Evolutionary conservation across 164 flowering plant genomes (phyloP).

Genomic region (Macadamia integrifolia): DNA sequence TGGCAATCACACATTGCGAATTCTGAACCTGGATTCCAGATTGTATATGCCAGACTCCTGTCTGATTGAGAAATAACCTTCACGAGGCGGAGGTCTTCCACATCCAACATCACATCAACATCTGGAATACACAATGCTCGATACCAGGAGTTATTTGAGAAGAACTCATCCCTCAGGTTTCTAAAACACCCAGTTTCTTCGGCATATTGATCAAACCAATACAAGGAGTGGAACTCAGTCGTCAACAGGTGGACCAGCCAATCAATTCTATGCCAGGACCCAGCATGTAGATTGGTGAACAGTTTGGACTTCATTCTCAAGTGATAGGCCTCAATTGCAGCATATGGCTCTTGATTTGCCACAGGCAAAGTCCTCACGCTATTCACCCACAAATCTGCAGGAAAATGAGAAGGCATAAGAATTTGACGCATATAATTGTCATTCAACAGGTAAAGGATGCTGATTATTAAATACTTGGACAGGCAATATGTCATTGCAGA

Average conservation of each 20-base stretch:
- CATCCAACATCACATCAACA: conserved; percentile 39
- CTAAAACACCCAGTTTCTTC: conserved; percentile 37
- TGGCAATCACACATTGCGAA: conserved; percentile 45
- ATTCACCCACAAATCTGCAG: conserved; percentile 38
- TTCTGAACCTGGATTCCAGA: conserved; percentile 61
- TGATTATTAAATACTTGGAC: background rate
- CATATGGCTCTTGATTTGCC: conserved; percentile 37
- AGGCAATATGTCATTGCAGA: background rate
- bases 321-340: conserved; percentile 52
- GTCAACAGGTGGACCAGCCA: conserved; percentile 43
- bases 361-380: conserved; percentile 36
- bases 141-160: conserved; percentile 37
- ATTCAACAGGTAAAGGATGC: background rate
- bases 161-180: conserved; percentile 26
- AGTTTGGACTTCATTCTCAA: conserved; percentile 39
- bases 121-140: conserved; percentile 40
- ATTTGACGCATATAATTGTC: background rate
- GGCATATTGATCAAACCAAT: conserved; percentile 41
- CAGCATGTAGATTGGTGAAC: conserved; percentile 18
- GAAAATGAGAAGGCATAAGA: background rate
- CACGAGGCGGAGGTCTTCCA: conserved; percentile 37
- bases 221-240: conserved; percentile 41
- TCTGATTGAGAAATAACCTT: conserved; percentile 45
- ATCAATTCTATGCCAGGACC: conserved; percentile 35
- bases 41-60: conserved; percentile 32